A percentile compares a stretch with the other conserved stretches of the same genome.
Conservation (phyloP, 2,329 filamentous ascomycete species). For the Sclerotinia spermophila region DNA sequence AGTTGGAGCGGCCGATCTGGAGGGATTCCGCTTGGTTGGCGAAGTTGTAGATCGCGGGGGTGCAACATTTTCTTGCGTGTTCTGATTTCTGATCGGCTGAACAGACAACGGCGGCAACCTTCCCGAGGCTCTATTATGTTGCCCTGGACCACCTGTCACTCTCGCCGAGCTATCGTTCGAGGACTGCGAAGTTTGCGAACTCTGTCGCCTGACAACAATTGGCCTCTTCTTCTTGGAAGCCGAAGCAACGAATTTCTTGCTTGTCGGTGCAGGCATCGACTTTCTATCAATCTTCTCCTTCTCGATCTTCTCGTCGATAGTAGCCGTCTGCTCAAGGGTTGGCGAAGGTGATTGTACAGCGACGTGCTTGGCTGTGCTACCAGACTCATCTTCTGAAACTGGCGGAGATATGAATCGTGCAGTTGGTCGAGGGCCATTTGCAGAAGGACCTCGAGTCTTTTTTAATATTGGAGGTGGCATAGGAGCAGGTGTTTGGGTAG, state of each 20-base stretch:
- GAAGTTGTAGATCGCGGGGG: slow-evolving; percentile 9
- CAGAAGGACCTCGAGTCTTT: slow-evolving; percentile 53
- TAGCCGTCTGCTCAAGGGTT: slow-evolving; percentile 18
- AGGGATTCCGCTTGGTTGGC: slow-evolving; percentile 5
- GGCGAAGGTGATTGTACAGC: slow-evolving; percentile 31
- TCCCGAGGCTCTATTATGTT: neutral
- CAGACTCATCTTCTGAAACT: slow-evolving; percentile 43
- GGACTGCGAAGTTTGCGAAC: slow-evolving; percentile 48
- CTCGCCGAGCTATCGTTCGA: slow-evolving; percentile 27
- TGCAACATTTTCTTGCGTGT: neutral
- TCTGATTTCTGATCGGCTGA: slow-evolving; percentile 2
- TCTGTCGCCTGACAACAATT: slow-evolving; percentile 45
- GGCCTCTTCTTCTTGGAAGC: slow-evolving; percentile 45
- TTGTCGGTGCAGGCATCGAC: neutral
- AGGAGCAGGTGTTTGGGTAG: slow-evolving; percentile 40
- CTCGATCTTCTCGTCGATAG: slow-evolving; percentile 25
- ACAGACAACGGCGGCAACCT: slow-evolving; percentile 5
- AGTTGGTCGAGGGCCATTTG: slow-evolving; percentile 53
- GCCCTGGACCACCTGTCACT: slow-evolving; percentile 2
- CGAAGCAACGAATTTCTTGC: slow-evolving; percentile 45
- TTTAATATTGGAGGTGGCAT: slow-evolving; percentile 55
- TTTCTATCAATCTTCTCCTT: slow-evolving; percentile 23
- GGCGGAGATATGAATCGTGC: slow-evolving; percentile 58
- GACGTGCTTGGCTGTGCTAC: slow-evolving; percentile 39
- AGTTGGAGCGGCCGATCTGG: slow-evolving; percentile 1